Percentiles rank a stretch among this genome's conserved stretches.
Conservation (phyloP, 2,329 filamentous ascomycete genomes). For the Arthrobotrys entomopaga region DNA sequence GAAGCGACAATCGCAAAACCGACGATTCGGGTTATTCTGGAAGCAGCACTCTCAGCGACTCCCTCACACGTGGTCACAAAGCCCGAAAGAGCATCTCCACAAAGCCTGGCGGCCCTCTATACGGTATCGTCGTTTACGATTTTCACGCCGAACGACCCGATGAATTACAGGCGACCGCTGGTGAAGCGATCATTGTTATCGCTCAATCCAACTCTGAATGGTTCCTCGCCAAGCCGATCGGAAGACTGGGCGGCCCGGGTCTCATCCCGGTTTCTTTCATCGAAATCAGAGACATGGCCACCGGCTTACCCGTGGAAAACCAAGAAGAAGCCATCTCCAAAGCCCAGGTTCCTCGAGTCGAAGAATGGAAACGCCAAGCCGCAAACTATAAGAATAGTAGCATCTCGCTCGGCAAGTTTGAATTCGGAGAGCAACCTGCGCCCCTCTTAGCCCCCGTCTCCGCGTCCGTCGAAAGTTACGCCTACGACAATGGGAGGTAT, state of each 20-base stretch:
- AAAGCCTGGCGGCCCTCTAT: constrained; percentile 82
- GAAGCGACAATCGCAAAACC: constrained; percentile 67
- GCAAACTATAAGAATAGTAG: constrained; percentile 99
- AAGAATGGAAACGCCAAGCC: constrained; percentile 99
- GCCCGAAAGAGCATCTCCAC: constrained; percentile 60
- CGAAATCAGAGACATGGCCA: constrained; percentile 93
- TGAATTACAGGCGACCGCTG: constrained; percentile 92
- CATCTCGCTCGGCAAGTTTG: constrained; percentile 92
- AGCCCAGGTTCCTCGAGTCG: constrained; percentile 91
- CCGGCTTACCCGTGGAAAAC: constrained; percentile 82
- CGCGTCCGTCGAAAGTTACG: constrained; percentile 89
- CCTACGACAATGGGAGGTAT: constrained; percentile 96
- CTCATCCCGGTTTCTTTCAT: constrained; percentile 97
- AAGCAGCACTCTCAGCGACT: constrained; percentile 60
- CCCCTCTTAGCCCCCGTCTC: constrained; percentile 77
- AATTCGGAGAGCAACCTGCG: constrained; percentile 65
- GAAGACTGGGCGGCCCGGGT: constrained; percentile 90
- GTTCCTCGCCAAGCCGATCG: constrained; percentile 99
- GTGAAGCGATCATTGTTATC: constrained; percentile 97
- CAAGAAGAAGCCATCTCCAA: constrained; percentile 84
- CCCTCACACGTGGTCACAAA: constrained; percentile 57
- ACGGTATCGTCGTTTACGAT: constrained; percentile 96
- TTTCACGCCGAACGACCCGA: constrained; percentile 95
- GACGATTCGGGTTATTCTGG: constrained; percentile 89
- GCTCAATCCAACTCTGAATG: constrained; percentile 98